Conservation (phyloP, 805 yeast genomes). For the Myxozyma udenii region DNA sequence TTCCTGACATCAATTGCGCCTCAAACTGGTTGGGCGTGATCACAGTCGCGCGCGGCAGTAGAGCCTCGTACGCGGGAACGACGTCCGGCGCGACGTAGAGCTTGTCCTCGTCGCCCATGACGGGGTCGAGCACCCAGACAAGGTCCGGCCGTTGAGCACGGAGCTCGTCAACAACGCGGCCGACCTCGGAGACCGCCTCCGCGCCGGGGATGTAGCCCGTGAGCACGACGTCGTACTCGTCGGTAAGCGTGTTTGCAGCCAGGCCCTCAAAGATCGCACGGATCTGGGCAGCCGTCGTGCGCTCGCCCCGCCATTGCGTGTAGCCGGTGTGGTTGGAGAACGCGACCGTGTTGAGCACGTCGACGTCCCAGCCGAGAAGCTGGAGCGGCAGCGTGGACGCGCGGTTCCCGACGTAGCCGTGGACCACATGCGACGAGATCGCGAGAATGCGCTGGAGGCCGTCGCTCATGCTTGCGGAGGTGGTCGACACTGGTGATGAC, state of each 20-base stretch:
- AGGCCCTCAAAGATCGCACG: slow-evolving; percentile 56
- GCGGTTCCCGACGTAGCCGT: slow-evolving; percentile 91
- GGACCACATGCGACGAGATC: slow-evolving; percentile 87
- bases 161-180: slow-evolving; percentile 43
- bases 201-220: slow-evolving; percentile 78
- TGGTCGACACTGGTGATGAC: too few species aligned
- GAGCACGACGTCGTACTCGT: slow-evolving; percentile 63
- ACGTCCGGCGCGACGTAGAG: slow-evolving; percentile 63
- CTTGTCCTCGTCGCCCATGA: slow-evolving; percentile 84
- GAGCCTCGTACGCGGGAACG: slow-evolving; percentile 55
- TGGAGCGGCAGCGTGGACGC: slow-evolving; percentile 91
- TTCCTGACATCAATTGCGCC: slow-evolving; percentile 64
- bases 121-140: slow-evolving; percentile 80
- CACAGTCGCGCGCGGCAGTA: slow-evolving; percentile 49
- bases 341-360: slow-evolving; percentile 81
- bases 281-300: slow-evolving; percentile 48
- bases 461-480: slow-evolving; percentile 3
- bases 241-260: slow-evolving; percentile 42
- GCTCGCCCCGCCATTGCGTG: slow-evolving; percentile 46
- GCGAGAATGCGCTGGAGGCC: slow-evolving; percentile 44
- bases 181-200: slow-evolving; percentile 52
- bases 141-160: slow-evolving; percentile 29
- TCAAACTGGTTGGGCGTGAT: slow-evolving; percentile 93
- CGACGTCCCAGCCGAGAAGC: slow-evolving; percentile 87
- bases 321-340: slow-evolving; percentile 87